These are phyloP conservation scores for Fraxinus greggii DNA, from an alignment of 305 asterid species.

Conservation along the genomic window DNA sequence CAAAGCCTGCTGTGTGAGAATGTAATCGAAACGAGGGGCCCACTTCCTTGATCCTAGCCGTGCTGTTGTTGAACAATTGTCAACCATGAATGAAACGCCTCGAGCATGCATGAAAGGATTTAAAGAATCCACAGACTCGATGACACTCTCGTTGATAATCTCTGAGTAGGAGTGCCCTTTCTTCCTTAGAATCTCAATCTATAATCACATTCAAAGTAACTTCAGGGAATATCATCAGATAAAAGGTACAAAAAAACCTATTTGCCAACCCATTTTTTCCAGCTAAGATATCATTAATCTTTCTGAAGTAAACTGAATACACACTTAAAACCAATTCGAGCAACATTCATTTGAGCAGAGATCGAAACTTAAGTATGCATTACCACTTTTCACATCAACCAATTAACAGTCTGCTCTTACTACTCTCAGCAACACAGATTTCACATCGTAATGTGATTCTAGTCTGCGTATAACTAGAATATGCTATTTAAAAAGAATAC, in stretches of 20 bases:
- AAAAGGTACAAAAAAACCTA: no score
- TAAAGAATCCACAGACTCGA: conserved; percentile 87
- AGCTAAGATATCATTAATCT: neutral
- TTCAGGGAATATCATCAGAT: neutral
- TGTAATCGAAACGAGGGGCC: conserved; percentile 90
- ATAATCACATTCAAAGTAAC: conserved; percentile 8
- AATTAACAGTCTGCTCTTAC: neutral
- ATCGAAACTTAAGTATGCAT: neutral
- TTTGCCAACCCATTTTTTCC: no score
- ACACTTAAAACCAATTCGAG: no score
- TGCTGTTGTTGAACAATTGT: conserved; percentile 95
- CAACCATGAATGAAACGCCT: conserved; percentile 95
- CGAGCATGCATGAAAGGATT: conserved; percentile 97
- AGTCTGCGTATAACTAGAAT: neutral
- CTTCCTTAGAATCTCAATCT: conserved; percentile 92
- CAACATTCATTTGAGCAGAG: no score
- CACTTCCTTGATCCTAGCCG: conserved; percentile 87
- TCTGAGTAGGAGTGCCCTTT: conserved; percentile 95
- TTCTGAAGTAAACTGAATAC: neutral
- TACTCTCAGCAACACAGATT: neutral
- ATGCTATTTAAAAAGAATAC: neutral
- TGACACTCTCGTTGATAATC: conserved; percentile 87
- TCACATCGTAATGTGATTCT: neutral
- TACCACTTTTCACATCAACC: neutral
- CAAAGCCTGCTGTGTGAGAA: conserved; percentile 86